A percentile compares a stretch with the other conserved stretches of the same genome.
Conservation (phyloP, 805 yeast genomes). For the Wickerhamiella kazuoi region DNA sequence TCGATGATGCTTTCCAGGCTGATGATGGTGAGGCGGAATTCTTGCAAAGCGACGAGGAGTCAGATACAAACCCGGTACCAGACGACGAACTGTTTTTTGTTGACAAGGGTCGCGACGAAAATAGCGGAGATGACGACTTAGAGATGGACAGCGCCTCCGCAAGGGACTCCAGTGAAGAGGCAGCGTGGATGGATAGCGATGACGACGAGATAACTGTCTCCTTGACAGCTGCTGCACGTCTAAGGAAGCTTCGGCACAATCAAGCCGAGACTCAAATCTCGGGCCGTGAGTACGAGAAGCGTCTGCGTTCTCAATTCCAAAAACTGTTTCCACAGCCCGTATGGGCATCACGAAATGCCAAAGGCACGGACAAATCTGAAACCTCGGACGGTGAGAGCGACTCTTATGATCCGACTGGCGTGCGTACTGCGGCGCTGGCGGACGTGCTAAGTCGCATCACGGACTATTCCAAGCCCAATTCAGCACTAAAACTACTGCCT, state of each 20-base stretch:
- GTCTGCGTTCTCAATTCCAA: conserved; percentile 56
- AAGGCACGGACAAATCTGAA: conserved; percentile 14
- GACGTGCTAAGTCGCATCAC: conserved; percentile 18
- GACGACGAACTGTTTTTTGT: conserved; percentile 39
- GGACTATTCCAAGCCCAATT: conserved; percentile 23
- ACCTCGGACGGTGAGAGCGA: conserved; percentile 10
- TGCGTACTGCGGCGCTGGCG: conserved; percentile 19
- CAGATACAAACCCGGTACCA: conserved; percentile 21
- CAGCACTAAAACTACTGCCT: conserved; percentile 33
- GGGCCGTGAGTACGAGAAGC: conserved; percentile 42
- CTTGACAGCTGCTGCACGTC: conserved; percentile 36
- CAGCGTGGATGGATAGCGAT: conserved; percentile 79
- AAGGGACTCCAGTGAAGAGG: conserved; percentile 19
- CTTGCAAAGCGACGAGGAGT: conserved; percentile 14
- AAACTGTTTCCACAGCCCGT: conserved; percentile 65
- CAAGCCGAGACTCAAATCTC: conserved; percentile 35
- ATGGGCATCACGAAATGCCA: conserved; percentile 46
- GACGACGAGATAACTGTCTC: conserved; percentile 60
- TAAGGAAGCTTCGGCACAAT: conserved; percentile 52
- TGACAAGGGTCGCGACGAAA: conserved; percentile 29
- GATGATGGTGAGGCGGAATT: conserved; percentile 17
- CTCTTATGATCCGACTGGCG: conserved; percentile 17
- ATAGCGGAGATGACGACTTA: conserved; percentile 22
- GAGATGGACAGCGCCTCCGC: conserved; percentile 18
- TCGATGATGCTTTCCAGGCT: conserved; percentile 28